Evolutionary conservation across 2,329 filamentous ascomycete genomes (phyloP), one percentile per base, ranked within the genome.

Genomic region (Incumbomyces delicatus): DNA sequence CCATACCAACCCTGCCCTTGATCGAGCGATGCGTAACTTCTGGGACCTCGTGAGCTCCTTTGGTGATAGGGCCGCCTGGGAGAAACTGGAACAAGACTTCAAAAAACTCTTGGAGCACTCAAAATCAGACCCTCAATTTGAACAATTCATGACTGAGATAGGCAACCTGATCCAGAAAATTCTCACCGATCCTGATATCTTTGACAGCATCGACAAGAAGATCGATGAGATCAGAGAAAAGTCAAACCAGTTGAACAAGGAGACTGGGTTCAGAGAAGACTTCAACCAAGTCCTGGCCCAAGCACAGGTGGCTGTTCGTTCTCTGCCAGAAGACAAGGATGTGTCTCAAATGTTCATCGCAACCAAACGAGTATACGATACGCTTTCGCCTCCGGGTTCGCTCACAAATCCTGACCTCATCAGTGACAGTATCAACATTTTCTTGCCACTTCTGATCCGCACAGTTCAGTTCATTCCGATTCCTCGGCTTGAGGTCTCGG

Each of bases 391-490:
- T 0, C 65, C 72, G 0, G 75, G 83, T 49, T 66, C 75, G 2
- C 74, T 78, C 44, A 73, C 78, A 16, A 90, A 89, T 59, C 69
- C 72, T 0, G 83, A 87, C 22, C 72, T 96, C 1, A 66, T 92
- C 3, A 73, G 79, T 2, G 90, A 96, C 61, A 70, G 79, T 2
- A 74, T 87, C 55, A 83, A 90, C 49, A 79, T 90, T 11, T 89
- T 95, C 60, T 72, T 92, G 4, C 90, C 90, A 0, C 68, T 87
- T 11, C 59, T 88, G 3, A 76, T 95, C 48, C 75, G 86, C 54
- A 78, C 79, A 2, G 74, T 96, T 29, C 88, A 95, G 61, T 88
- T 87, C 64, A 70, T 96, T 3, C 90, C 90, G 0, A 92, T 96
- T 44, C 89, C 89, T 0, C 82, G 90, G 3, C 66, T 95, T n/a